These are phyloP conservation scores for Paragyromitra xinjiangensis DNA, from an alignment of 495 filamentous ascomycete species.

Conservation along the genomic window DNA sequence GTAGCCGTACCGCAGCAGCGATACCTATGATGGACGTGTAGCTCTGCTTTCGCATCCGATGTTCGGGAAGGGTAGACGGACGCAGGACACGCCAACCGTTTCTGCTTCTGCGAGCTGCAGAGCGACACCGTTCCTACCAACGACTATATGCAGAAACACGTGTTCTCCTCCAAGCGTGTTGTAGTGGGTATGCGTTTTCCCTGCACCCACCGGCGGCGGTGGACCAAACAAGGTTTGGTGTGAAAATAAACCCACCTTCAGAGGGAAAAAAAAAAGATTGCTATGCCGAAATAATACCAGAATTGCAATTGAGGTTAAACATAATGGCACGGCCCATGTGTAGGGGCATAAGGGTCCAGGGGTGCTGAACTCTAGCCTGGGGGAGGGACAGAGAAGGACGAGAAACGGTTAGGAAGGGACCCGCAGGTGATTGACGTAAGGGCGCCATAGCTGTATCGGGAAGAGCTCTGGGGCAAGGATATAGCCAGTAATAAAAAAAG, in stretches of 20 bases:
- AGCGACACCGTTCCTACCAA: conserved; percentile 28
- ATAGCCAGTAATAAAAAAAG: conserved; percentile 31
- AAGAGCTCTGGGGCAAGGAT: conserved; percentile 36
- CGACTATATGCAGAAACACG: conserved; percentile 50
- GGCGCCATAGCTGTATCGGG: conserved; percentile 47
- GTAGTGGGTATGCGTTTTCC: conserved; percentile 47
- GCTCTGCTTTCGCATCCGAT: conserved; percentile 45
- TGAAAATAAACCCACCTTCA: conserved; percentile 26
- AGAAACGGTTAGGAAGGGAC: conserved; percentile 46
- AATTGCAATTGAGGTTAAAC: conserved; percentile 23
- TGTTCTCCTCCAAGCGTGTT: conserved; percentile 54
- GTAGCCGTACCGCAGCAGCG: conserved; percentile 44
- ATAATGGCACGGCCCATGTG: conserved; percentile 32
- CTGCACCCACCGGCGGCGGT: conserved; percentile 18
- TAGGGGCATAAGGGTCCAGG: conserved; percentile 14
- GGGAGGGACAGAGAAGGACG: conserved; percentile 16
- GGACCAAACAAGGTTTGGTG: conserved; percentile 45
- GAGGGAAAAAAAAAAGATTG: conserved; percentile 4
- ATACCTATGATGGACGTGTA: conserved; percentile 48
- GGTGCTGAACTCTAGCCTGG: conserved; percentile 27
- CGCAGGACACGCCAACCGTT: conserved; percentile 53
- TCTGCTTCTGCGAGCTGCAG: conserved; percentile 34
- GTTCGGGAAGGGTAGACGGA: conserved; percentile 45
- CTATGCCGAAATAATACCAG: conserved; percentile 27
- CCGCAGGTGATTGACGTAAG: conserved; percentile 47